phyloP scores from a whole-genome alignment of 352 stramenopile genomes.

The Albugo laibachii region DNA sequence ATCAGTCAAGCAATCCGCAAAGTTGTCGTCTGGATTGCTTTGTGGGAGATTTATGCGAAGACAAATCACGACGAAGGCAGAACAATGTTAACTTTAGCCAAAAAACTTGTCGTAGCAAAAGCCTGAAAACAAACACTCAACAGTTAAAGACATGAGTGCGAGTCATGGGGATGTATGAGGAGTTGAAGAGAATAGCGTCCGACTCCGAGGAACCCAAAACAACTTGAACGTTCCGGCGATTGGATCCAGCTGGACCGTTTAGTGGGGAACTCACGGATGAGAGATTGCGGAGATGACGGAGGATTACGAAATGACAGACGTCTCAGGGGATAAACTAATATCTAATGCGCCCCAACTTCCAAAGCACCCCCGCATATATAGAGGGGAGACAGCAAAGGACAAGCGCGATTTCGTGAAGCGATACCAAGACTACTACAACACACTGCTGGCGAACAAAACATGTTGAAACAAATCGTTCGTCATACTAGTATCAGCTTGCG shows the following conservation, averaged over 20 bases:
- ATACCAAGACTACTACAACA: background rate
- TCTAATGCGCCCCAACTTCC: background rate
- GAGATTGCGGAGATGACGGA: background rate
- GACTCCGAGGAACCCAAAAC: background rate
- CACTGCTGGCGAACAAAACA: background rate
- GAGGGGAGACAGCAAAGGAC: background rate
- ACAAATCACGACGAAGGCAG: background rate
- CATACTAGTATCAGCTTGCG: background rate
- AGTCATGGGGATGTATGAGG: background rate
- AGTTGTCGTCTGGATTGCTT: no score
- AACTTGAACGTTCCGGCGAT: background rate
- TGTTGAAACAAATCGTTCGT: background rate
- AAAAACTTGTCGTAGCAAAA: background rate
- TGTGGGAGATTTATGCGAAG: no score
- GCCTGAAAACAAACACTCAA: background rate
- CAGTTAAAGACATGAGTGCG: background rate
- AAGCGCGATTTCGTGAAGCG: background rate
- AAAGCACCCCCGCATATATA: background rate
- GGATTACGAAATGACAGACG: background rate
- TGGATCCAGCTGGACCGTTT: background rate
- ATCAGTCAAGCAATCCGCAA: no score
- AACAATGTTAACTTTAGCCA: constrained; percentile 1
- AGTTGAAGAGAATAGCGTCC: background rate
- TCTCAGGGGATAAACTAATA: background rate
- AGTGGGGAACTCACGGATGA: background rate